Percentiles rank a stretch among this genome's conserved stretches.
Conservation (phyloP, 2,329 filamentous ascomycete genomes). For the Aspergillus candidus region DNA sequence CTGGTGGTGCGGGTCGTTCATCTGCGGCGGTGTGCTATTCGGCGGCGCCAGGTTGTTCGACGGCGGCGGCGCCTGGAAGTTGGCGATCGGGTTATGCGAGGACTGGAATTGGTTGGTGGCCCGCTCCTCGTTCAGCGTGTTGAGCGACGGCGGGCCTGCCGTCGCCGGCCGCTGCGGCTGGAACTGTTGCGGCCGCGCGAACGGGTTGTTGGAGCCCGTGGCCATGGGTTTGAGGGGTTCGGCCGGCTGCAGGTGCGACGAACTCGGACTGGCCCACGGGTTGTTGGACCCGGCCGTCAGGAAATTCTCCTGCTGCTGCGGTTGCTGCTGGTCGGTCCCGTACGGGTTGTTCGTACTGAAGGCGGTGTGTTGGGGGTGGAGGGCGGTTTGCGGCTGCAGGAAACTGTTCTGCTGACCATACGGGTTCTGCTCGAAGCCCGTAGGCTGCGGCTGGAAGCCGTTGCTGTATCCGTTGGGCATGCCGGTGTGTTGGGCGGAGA, state of each 20-base stretch:
- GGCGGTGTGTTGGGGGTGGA: conserved; percentile 55
- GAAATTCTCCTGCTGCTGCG: conserved; percentile 52
- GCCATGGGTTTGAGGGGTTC: conserved; percentile 70
- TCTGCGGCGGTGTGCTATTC: conserved; percentile 28
- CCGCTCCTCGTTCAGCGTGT: conserved; percentile 76
- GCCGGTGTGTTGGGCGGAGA: conserved; percentile 53
- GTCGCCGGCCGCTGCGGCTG: conserved; percentile 45
- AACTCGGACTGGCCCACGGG: conserved; percentile 67
- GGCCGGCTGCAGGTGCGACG: conserved; percentile 44
- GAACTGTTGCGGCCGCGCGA: conserved; percentile 63
- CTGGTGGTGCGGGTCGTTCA: conserved; percentile 54
- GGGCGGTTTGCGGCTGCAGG: conserved; percentile 46
- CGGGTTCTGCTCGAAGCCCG: conserved; percentile 58
- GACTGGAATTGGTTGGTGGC: conserved; percentile 58
- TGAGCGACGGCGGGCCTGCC: conserved; percentile 62
- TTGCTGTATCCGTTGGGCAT: conserved; percentile 65
- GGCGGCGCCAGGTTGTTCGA: conserved; percentile 26
- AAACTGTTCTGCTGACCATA: conserved; percentile 39
- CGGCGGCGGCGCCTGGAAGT: conserved; percentile 41
- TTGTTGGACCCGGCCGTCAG: conserved; percentile 84
- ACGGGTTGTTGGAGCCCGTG: conserved; percentile 97
- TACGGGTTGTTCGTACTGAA: conserved; percentile 57
- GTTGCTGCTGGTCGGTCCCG: conserved; percentile 36
- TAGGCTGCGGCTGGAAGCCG: conserved; percentile 63
- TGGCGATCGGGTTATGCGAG: conserved; percentile 45